phyloP scores from a whole-genome alignment of 345 rosid species.

The Eucalyptus cloeziana region DNA sequence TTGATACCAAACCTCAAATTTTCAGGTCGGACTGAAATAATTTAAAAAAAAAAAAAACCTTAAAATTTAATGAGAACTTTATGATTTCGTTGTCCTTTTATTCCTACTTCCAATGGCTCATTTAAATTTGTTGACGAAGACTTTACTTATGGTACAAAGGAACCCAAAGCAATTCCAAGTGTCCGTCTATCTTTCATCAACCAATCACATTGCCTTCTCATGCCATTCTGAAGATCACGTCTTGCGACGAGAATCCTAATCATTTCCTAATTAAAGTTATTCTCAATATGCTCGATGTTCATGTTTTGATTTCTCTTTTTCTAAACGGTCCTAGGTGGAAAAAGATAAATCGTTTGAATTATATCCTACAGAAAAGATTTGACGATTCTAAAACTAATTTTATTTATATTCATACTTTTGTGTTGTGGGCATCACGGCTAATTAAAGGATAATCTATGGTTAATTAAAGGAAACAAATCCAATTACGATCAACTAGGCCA shows the following conservation, averaged over 20 bases:
- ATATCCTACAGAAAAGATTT: background rate
- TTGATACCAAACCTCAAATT: background rate
- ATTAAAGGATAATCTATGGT: background rate
- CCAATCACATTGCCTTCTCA: background rate
- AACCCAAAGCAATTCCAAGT: background rate
- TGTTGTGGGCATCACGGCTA: background rate
- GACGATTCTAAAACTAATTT: background rate
- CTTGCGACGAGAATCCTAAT: background rate
- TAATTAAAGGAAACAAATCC: background rate
- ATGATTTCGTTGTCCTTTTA: background rate
- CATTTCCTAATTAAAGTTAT: background rate
- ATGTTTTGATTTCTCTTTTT: background rate
- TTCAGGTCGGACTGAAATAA: rapidly evolving
- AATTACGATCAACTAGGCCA: background rate
- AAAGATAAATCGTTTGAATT: background rate
- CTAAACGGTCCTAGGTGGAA: background rate
- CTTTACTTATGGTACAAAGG: background rate
- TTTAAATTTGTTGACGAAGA: background rate
- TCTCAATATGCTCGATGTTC: background rate
- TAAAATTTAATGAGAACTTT: background rate
- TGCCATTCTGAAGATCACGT: background rate
- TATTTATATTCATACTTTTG: background rate
- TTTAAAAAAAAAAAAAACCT: background rate
- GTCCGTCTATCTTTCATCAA: background rate
- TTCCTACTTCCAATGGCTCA: background rate